Evolutionary conservation across 2,329 filamentous ascomycete genomes (phyloP).

Genomic region (Chaetomiaceae sp.): DNA sequence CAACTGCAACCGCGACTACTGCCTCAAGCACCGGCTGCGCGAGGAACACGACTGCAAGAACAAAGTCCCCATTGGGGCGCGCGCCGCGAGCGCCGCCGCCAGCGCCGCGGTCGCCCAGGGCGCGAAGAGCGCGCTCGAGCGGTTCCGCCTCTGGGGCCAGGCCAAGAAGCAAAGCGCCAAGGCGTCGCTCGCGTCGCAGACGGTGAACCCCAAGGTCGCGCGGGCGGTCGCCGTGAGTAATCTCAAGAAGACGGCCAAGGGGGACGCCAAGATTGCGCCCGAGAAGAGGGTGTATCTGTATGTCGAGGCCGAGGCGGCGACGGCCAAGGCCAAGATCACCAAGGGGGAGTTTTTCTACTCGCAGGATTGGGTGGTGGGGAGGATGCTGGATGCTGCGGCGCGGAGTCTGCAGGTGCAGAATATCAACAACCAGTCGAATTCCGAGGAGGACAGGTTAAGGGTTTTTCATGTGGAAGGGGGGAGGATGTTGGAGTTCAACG

Average conservation of each 20-base stretch:
- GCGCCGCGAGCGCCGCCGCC: conserved; percentile 34
- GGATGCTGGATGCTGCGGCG: conserved; percentile 74
- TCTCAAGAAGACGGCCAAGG: conserved; percentile 84
- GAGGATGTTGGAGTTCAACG: conserved; percentile 76
- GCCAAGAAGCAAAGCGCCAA: conserved; percentile 54
- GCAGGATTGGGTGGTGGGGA: conserved; percentile 83
- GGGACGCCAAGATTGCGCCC: conserved; percentile 71
- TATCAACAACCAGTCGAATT: conserved; percentile 70
- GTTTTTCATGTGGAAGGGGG: conserved; percentile 94
- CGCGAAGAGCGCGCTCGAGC: conserved; percentile 68
- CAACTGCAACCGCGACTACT: conserved; percentile 68
- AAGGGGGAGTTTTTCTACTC: conserved; percentile 77
- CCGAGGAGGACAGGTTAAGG: conserved; percentile 73
- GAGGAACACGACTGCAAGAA: conserved; percentile 84
- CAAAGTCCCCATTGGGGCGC: conserved; percentile 55
- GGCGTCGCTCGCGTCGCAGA: conserved; percentile 56
- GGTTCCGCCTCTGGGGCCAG: conserved; percentile 73
- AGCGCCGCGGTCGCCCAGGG: conserved; percentile 53
- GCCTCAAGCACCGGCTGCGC: conserved; percentile 67
- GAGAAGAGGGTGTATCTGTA: conserved; percentile 89
- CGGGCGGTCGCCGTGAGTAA: conserved; percentile 66
- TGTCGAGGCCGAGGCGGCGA: conserved; percentile 85
- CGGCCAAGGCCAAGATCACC: conserved; percentile 76
- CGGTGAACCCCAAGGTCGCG: conserved; percentile 58
- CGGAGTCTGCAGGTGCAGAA: conserved; percentile 75